Evolutionary conservation across 495 filamentous ascomycete genomes (phyloP), one percentile per base, ranked within the genome.

Genomic region (Bacidia rubella): DNA sequence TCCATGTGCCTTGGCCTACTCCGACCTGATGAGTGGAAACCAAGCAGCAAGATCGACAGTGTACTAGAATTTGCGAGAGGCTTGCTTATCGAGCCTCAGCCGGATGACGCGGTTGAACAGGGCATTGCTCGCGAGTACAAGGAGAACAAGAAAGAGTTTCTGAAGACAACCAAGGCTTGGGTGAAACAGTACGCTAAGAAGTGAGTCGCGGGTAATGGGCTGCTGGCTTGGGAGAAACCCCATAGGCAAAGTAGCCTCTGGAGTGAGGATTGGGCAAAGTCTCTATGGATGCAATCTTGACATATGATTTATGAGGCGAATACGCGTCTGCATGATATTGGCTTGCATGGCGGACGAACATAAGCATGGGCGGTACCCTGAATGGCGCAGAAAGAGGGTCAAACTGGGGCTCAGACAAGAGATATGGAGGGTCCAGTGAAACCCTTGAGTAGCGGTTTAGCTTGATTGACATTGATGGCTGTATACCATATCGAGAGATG

Each of bases 1-100:
- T 79, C 74, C 62, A 94, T 98, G 85, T 98, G 92, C 66, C 76
- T 98, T 29, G 85, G 81, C 10, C 80, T 94, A 68, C 77, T 98
- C 56, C 83, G 89, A 53, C 59, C 80, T 21, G 93, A 96, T 54
- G 83, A 89, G 62, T 98, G 93, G 93, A 98, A 98, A 74, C 92
- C 92, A 1, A 80, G 79, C 26, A 84, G 80, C 54, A 84, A 82
- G 68, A 78, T 97, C 54, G 64, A 68, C 29, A 78, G 78, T 10
- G 87, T 97, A 23, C 78, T 98, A 41, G 75, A 82, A 58, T 86
- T 92, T 57, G 82, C 89, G 4, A 74, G 86, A 49, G 74, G 79
- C 56, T 70, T 98, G 52, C 72, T 98, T 24, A 63, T 78, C 35
- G 89, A 95, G 73, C 93, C 92, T 3, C 86, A 90, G 73, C 84